Percentiles rank a stretch among this genome's conserved stretches.
Conservation (phyloP, 1,139 yeast species). For the Taphrina confusa region DNA sequence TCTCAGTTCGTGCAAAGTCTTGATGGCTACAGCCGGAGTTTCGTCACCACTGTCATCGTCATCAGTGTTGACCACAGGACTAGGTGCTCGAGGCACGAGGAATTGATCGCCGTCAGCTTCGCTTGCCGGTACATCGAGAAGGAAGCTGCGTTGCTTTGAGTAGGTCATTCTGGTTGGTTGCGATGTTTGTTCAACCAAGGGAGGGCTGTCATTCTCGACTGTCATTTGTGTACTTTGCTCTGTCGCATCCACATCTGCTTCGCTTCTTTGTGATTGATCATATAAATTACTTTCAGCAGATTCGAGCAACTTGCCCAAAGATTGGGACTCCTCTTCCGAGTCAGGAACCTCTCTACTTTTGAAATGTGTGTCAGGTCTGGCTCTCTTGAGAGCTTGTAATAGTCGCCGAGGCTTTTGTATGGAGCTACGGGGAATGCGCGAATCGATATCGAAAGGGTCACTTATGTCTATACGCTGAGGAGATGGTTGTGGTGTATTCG, state of each 20-base stretch:
- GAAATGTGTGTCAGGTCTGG: not conserved
- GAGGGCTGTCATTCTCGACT: not conserved
- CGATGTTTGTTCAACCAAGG: not conserved
- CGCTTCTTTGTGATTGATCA: conserved; percentile 6
- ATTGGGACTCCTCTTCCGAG: not conserved
- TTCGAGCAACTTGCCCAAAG: conserved; percentile 8
- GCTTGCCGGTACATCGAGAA: conserved; percentile 14
- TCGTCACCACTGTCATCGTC: not conserved
- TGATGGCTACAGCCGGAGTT: conserved; percentile 27
- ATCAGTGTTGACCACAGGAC: conserved; percentile 7
- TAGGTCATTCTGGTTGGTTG: conserved; percentile 18
- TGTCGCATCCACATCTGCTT: not conserved
- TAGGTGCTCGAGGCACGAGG: not conserved
- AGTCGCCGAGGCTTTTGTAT: not conserved
- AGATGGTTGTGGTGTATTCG: not conserved
- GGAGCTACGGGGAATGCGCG: not conserved
- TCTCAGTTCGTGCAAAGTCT: conserved; percentile 46
- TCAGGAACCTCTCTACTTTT: not conserved
- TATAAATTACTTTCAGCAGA: conserved; percentile 16
- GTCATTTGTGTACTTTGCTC: not conserved
- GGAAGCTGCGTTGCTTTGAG: conserved; percentile 33
- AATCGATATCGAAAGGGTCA: not conserved
- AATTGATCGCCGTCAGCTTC: not conserved
- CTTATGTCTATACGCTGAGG: not conserved
- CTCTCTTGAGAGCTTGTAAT: not conserved